Evolutionary conservation across 192 early-diverging fungal species (phyloP).

Genomic region (Coemansia sp.): DNA sequence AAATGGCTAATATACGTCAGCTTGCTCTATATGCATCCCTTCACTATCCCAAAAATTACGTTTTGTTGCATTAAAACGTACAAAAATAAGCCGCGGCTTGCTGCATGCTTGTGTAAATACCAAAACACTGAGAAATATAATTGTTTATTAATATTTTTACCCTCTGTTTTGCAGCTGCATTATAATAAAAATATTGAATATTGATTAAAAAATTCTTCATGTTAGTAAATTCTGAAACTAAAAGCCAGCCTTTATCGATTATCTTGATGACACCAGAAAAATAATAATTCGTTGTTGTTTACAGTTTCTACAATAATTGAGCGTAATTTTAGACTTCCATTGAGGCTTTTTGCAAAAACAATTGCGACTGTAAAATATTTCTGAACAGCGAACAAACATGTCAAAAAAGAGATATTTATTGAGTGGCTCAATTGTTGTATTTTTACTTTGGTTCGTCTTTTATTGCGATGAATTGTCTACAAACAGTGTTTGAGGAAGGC

Average conservation of each 20-base stretch:
- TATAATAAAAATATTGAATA: neutral
- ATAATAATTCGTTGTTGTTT: neutral
- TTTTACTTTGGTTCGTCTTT: neutral
- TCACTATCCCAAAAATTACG: neutral
- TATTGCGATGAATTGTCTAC: neutral
- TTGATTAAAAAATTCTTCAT: neutral
- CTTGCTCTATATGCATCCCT: neutral
- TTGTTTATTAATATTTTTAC: neutral
- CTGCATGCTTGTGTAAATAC: constrained; percentile 1
- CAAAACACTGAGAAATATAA: neutral
- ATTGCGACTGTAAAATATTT: neutral
- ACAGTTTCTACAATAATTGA: neutral
- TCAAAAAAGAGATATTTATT: neutral
- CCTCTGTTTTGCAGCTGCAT: neutral
- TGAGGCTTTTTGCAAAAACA: neutral
- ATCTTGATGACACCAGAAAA: neutral
- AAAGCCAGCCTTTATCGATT: neutral
- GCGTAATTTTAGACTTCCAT: neutral
- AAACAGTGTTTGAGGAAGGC: neutral
- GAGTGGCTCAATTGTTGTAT: neutral
- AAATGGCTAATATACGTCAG: neutral
- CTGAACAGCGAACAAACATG: neutral
- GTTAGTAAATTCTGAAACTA: neutral
- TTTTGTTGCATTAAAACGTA: neutral
- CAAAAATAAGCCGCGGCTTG: constrained; percentile 1